Evolutionary conservation across 164 flowering plant genomes (phyloP).

Genomic region (Taxillus chinensis): DNA sequence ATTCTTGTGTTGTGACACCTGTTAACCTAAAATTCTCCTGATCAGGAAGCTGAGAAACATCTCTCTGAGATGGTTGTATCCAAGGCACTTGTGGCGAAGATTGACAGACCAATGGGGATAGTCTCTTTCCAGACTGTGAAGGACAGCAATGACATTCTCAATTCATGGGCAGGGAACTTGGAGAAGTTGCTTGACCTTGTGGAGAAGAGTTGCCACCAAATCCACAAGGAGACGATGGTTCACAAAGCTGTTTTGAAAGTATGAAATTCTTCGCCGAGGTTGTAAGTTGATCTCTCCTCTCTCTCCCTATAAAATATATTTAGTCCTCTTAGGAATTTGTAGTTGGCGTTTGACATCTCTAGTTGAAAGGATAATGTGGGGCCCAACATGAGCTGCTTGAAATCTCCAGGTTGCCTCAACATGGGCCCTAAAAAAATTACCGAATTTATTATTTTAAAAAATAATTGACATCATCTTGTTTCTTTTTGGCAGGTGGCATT

Average conservation of each 20-base stretch:
- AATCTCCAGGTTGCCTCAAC: too few relatives aligned
- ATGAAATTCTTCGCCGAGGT: conserved; percentile 13
- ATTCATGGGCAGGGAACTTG: conserved; percentile 85
- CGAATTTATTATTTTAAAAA: too few relatives aligned
- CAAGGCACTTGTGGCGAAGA: conserved; percentile 73
- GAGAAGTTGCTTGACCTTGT: conserved; percentile 94
- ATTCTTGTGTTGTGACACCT: too few relatives aligned
- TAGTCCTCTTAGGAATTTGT: too few relatives aligned
- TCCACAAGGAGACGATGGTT: conserved; percentile 96
- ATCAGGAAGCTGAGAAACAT: conserved; percentile 91
- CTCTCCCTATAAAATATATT: too few relatives aligned
- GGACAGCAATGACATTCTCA: conserved; percentile 84
- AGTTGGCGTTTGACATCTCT: too few relatives aligned
- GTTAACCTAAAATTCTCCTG: not conserved
- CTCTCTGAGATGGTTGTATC: conserved; percentile 93
- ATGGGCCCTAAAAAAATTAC: too few relatives aligned
- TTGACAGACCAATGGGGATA: conserved; percentile 78
- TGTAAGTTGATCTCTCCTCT: conserved; percentile 5
- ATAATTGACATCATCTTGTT: too few relatives aligned
- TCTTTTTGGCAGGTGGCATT: too few relatives aligned
- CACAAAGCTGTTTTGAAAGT: conserved; percentile 77
- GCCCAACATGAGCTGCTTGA: too few relatives aligned
- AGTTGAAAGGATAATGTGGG: too few relatives aligned
- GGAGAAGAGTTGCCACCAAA: conserved; percentile 98
- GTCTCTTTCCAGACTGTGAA: conserved; percentile 69